phyloP scores from a whole-genome alignment of 73 alveolate species.

The Paramecium biaurelia region DNA sequence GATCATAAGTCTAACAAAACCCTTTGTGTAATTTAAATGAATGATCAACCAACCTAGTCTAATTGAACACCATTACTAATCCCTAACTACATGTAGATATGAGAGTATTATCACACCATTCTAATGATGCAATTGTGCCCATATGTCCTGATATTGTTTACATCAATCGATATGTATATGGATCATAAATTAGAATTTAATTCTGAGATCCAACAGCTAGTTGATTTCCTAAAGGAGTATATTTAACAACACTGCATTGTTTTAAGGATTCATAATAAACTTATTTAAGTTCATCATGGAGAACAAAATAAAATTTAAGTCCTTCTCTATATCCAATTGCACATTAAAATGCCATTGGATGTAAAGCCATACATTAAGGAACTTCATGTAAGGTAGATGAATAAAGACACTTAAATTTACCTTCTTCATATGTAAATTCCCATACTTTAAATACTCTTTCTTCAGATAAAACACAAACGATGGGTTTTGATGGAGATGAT shows the following conservation, averaged over 20 bases:
- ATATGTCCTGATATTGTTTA: background rate
- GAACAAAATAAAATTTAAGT: background rate
- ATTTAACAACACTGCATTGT: background rate
- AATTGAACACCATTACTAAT: background rate
- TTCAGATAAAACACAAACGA: background rate
- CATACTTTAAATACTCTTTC: slow-evolving; percentile 58
- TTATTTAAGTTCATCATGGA: slow-evolving; percentile 43
- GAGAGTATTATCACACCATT: slow-evolving; percentile 29
- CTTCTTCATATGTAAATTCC: slow-evolving; percentile 48
- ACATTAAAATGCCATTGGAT: slow-evolving; percentile 56
- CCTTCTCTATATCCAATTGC: slow-evolving; percentile 67
- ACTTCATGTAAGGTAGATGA: slow-evolving; percentile 51
- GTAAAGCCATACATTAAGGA: slow-evolving; percentile 59
- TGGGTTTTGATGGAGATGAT: slow-evolving; percentile 54
- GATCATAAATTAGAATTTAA: background rate
- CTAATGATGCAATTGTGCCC: slow-evolving; percentile 1
- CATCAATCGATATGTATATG: background rate
- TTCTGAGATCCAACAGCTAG: slow-evolving; percentile 38
- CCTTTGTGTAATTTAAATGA: slow-evolving; percentile 24
- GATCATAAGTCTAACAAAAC: slow-evolving; percentile 27
- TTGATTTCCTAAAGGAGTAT: slow-evolving; percentile 36
- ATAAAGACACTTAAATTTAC: slow-evolving; percentile 57
- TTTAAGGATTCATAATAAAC: slow-evolving; percentile 29
- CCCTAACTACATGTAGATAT: slow-evolving; percentile 31
- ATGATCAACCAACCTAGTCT: slow-evolving; percentile 1